A percentile compares a stretch with the other conserved stretches of the same genome.
These are phyloP conservation scores for Ustilago bromivora DNA, from an alignment of 1,284 basidiomycete species.

Conservation along the genomic window DNA sequence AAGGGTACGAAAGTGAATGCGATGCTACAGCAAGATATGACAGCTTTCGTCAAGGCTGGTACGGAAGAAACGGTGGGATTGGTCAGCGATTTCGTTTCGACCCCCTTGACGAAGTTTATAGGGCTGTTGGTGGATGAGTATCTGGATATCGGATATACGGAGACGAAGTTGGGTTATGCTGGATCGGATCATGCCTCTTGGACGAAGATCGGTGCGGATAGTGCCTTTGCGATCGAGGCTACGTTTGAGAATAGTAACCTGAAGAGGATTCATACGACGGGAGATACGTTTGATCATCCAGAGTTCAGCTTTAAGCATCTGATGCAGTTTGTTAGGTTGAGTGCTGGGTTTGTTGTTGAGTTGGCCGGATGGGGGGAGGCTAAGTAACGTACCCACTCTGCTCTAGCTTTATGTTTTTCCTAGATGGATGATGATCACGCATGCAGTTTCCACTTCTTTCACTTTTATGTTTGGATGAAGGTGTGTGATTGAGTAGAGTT, in stretches of 20 bases:
- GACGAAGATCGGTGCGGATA: constrained; percentile 69
- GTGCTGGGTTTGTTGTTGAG: constrained; percentile 63
- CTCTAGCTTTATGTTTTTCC: background rate
- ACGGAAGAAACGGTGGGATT: constrained; percentile 88
- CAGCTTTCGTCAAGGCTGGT: constrained; percentile 91
- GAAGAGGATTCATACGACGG: constrained; percentile 55
- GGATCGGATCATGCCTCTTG: constrained; percentile 79
- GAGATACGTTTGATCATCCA: constrained; percentile 50
- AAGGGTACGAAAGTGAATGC: constrained; percentile 77
- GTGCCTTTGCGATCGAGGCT: constrained; percentile 68
- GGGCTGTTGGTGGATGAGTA: constrained; percentile 79
- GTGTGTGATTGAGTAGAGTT: background rate
- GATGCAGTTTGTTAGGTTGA: constrained; percentile 61
- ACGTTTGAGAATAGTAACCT: constrained; percentile 63
- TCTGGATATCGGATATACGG: constrained; percentile 69
- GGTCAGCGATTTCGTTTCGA: constrained; percentile 87
- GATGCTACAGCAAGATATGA: constrained; percentile 76
- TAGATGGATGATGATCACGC: background rate
- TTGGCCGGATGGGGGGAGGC: constrained; percentile 54
- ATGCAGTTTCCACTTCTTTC: background rate
- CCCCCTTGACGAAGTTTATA: constrained; percentile 80
- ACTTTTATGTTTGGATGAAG: background rate
- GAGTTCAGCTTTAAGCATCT: constrained; percentile 65
- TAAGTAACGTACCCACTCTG: background rate
- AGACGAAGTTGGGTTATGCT: constrained; percentile 86